These are phyloP conservation scores for Viridothelium virens DNA, from an alignment of 495 filamentous ascomycete genomes.

Conservation along the genomic window DNA sequence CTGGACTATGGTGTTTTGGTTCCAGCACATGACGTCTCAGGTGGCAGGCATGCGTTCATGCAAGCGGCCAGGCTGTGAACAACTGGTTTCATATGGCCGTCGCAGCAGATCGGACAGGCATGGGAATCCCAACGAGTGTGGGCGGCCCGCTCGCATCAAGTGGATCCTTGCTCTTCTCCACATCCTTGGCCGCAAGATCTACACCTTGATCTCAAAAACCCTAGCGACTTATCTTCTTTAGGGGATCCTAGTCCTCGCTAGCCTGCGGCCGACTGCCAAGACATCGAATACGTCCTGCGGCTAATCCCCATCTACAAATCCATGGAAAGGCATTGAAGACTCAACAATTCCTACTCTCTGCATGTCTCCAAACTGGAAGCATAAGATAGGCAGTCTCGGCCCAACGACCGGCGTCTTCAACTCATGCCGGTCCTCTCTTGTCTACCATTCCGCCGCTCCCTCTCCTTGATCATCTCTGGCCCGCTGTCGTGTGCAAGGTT, in stretches of 20 bases:
- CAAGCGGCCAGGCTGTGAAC: background rate
- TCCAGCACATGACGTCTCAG: slow-evolving; percentile 3
- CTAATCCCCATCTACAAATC: background rate
- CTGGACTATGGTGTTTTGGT: background rate
- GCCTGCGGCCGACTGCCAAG: background rate
- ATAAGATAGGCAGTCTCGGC: slow-evolving; percentile 27
- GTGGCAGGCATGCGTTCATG: background rate
- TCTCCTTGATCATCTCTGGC: slow-evolving; percentile 25
- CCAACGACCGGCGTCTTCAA: slow-evolving; percentile 39
- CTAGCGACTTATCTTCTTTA: no score
- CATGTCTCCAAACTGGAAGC: slow-evolving; percentile 14
- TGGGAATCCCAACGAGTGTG: slow-evolving; percentile 1
- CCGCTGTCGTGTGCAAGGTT: slow-evolving; percentile 23
- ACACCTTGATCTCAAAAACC: background rate
- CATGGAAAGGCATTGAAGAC: no score
- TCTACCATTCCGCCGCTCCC: slow-evolving; percentile 37
- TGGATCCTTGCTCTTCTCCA: slow-evolving; percentile 2
- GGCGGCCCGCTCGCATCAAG: background rate
- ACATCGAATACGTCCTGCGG: background rate
- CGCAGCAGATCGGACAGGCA: background rate
- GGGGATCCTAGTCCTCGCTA: background rate
- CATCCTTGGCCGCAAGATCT: slow-evolving; percentile 5
- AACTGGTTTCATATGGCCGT: background rate
- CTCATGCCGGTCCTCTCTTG: slow-evolving; percentile 34
- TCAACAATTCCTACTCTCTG: background rate